Conservation (phyloP, 1,139 yeast genomes). For the Suhomyces chickasaworum region DNA sequence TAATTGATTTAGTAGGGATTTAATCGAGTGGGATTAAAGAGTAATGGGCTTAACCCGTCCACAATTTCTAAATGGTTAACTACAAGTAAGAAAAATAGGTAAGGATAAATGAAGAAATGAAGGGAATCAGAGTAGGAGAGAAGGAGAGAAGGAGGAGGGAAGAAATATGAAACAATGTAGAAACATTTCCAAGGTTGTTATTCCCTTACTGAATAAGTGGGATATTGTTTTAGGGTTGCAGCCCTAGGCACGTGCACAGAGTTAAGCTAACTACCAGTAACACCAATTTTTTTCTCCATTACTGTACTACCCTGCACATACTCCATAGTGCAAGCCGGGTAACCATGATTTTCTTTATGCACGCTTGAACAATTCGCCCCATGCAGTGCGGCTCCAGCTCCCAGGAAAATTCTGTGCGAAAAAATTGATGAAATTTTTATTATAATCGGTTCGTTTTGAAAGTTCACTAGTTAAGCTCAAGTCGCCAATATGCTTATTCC, state of each 20-base stretch:
- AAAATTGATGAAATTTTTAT: conserved; percentile 15
- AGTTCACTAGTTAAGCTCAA: conserved; percentile 18
- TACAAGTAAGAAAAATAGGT: too few species aligned
- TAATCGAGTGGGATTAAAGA: too few species aligned
- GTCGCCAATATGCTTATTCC: conserved; percentile 89
- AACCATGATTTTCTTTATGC: conserved; percentile 3
- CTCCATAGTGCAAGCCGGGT: neutral
- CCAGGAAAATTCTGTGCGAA: conserved; percentile 15
- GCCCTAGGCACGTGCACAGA: conserved; percentile 6
- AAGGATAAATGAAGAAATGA: too few species aligned
- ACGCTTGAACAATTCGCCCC: conserved; percentile 4
- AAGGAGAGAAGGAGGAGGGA: too few species aligned
- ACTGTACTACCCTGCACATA: conserved; percentile 1
- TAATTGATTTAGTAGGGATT: too few species aligned
- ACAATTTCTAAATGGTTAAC: too few species aligned
- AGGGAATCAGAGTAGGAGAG: too few species aligned
- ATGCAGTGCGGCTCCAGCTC: conserved; percentile 10
- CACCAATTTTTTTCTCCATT: neutral
- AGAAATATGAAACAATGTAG: too few species aligned
- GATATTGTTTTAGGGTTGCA: neutral
- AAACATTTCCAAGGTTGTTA: too few species aligned
- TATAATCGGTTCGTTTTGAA: conserved; percentile 14
- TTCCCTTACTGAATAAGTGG: too few species aligned
- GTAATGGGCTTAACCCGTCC: too few species aligned
- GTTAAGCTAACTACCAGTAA: neutral